These are phyloP conservation scores for Sextonia rubra DNA, from an alignment of 164 flowering plant species.

Conservation along the genomic window DNA sequence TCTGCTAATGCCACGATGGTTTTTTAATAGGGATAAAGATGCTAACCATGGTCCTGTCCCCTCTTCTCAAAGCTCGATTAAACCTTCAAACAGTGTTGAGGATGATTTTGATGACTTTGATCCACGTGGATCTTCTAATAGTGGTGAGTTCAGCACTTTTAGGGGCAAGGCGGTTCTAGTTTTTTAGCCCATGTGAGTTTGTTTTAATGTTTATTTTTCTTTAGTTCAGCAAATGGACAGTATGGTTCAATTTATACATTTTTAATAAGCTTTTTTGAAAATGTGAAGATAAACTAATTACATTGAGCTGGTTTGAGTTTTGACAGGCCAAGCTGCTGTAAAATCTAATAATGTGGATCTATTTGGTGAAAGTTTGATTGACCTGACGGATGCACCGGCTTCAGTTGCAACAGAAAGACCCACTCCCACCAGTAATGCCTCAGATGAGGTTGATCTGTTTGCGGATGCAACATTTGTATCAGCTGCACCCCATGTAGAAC, in stretches of 20 bases:
- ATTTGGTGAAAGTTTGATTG: constrained; percentile 36
- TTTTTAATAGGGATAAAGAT: constrained; percentile 34
- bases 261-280: too few species aligned
- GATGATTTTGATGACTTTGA: constrained; percentile 88
- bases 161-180: constrained; percentile 16
- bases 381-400: constrained; percentile 69
- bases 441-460: constrained; percentile 77
- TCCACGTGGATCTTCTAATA: constrained; percentile 80
- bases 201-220: background rate
- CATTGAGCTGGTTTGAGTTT: constrained; percentile 6
- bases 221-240: too few species aligned
- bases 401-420: constrained; percentile 33
- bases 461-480: constrained; percentile 94
- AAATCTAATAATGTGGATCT: constrained; percentile 56
- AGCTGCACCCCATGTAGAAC: constrained; percentile 46
- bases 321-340: constrained; percentile 56
- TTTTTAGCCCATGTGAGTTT: too few species aligned
- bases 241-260: too few species aligned
- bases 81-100: constrained; percentile 40
- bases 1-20: background rate
- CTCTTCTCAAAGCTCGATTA: constrained; percentile 37
- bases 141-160: constrained; percentile 37
- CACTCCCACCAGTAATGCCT: constrained; percentile 18
- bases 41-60: constrained; percentile 30
- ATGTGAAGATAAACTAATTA: background rate